A percentile compares a stretch with the other conserved stretches of the same genome.
These are phyloP conservation scores for Candida sanyaensis DNA, from an alignment of 1,139 yeast genomes.

Conservation along the genomic window DNA sequence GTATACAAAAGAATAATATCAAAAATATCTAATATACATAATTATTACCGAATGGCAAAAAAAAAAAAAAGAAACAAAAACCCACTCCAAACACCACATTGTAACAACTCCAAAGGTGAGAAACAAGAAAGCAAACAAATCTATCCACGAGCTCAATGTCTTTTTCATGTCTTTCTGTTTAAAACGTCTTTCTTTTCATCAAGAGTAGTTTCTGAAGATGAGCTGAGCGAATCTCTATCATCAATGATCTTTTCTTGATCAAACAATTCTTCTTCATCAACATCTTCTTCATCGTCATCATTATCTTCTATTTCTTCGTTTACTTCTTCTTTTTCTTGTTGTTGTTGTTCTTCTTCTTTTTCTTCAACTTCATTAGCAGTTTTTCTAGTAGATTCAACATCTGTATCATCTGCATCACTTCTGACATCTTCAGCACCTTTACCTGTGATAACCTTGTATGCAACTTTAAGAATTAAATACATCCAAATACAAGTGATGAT, in stretches of 20 bases:
- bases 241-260: slow-evolving; percentile 5
- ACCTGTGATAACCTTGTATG: slow-evolving; percentile 69
- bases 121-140: background rate
- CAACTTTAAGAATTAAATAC: slow-evolving; percentile 69
- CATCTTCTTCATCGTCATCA: slow-evolving; percentile 5
- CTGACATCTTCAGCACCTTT: slow-evolving; percentile 80
- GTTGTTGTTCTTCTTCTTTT: slow-evolving; percentile 9
- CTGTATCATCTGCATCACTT: slow-evolving; percentile 58
- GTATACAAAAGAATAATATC: background rate
- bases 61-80: background rate
- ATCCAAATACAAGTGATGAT: slow-evolving; percentile 72
- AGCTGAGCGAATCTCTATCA: slow-evolving; percentile 9
- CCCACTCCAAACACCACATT: too few species aligned
- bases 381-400: slow-evolving; percentile 24
- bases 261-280: slow-evolving; percentile 3
- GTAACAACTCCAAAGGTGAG: too few species aligned
- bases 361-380: slow-evolving; percentile 15
- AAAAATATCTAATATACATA: slow-evolving; percentile 4
- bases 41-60: background rate
- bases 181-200: slow-evolving; percentile 10
- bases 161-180: slow-evolving; percentile 1
- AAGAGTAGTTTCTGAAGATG: slow-evolving; percentile 13
- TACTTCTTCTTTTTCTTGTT: slow-evolving; percentile 3
- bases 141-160: background rate
- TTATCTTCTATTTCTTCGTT: background rate